Evolutionary conservation across 2,329 filamentous ascomycete genomes (phyloP), one percentile per base, ranked within the genome.

Genomic region (Ophiostoma novo-ulmi): DNA sequence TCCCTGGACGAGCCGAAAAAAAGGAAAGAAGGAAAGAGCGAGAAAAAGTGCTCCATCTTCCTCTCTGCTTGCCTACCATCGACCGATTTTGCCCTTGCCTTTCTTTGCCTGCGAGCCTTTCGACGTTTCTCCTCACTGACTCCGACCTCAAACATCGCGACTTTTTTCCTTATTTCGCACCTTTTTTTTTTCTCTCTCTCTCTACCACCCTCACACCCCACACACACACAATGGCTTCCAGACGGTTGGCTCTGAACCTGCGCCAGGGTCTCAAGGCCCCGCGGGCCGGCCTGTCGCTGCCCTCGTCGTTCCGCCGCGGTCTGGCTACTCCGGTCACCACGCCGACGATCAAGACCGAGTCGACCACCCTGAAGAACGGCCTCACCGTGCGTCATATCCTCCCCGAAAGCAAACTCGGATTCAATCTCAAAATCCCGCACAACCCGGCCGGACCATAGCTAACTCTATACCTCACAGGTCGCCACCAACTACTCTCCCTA

Each of bases 401-500:
- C 26, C 8, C 22, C 31, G 31, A 31, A 31, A 31, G 31, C 31
- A 13, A 58, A 26, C 14, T n/a, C 14, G 14, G 39, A 44, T 5
- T 11, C 20, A 48, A 5, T 26, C n/a, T 58, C n/a, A 55, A 58
- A 58, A 58, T 58, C 52, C 52, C 52, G 52, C 52, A 58, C 22
- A 1, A 14, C 52, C 52, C 52, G 44, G 44, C 44, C 44, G 44
- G 44, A 48, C 44, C 44, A 48, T n/a, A 48, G 55, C 39, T 58
- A 67, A 48, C 55, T 44, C 52, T 31, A 5, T 39, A 22, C 20
- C 64, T n/a, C 31, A 31, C 36, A 98, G 94, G 93, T 99, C 81
- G 95, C 95, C 76, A 97, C 95, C 77, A 94, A 99, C 83, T 91
- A 98, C 86, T 97, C 94, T 75, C 95, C 94, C 78, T 98, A 93